Evolutionary conservation across 768 basidiomycete species (phyloP).

Genomic region (Chalciporus piperatus): DNA sequence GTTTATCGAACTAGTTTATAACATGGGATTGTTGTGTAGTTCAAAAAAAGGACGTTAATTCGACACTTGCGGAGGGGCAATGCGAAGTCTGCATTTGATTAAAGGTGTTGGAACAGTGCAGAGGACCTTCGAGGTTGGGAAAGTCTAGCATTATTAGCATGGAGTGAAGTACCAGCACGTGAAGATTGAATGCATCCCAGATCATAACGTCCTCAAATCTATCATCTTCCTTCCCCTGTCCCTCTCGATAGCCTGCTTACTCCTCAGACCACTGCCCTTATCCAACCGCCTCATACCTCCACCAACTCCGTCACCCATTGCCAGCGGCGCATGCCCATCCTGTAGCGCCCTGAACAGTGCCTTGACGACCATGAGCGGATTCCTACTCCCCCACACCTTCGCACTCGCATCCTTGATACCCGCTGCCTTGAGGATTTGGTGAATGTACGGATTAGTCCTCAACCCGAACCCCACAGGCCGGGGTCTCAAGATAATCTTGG

Average conservation of each 20-base stretch:
- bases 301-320: slow-evolving; percentile 81
- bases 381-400: slow-evolving; percentile 92
- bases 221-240: slow-evolving; percentile 79
- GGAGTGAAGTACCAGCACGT: background rate
- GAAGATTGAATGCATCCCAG: slow-evolving; percentile 1
- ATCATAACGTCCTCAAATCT: slow-evolving; percentile 52
- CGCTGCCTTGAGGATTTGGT: slow-evolving; percentile 87
- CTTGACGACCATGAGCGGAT: slow-evolving; percentile 75
- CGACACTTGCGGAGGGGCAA: too few relatives aligned
- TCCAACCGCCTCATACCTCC: slow-evolving; percentile 66
- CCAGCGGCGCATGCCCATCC: slow-evolving; percentile 74
- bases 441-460: slow-evolving; percentile 83
- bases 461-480: slow-evolving; percentile 90
- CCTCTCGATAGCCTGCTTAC: slow-evolving; percentile 71
- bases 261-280: slow-evolving; percentile 72
- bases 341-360: slow-evolving; percentile 80
- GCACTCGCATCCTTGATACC: slow-evolving; percentile 95
- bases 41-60: too few relatives aligned
- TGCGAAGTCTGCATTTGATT: too few relatives aligned
- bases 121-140: too few relatives aligned
- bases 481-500: slow-evolving; percentile 75
- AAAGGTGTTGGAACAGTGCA: too few relatives aligned
- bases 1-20: too few relatives aligned
- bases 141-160: background rate
- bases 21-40: too few relatives aligned